Evolutionary conservation across 345 rosid species (phyloP).

Genomic region (Noccaea bulbosa): DNA sequence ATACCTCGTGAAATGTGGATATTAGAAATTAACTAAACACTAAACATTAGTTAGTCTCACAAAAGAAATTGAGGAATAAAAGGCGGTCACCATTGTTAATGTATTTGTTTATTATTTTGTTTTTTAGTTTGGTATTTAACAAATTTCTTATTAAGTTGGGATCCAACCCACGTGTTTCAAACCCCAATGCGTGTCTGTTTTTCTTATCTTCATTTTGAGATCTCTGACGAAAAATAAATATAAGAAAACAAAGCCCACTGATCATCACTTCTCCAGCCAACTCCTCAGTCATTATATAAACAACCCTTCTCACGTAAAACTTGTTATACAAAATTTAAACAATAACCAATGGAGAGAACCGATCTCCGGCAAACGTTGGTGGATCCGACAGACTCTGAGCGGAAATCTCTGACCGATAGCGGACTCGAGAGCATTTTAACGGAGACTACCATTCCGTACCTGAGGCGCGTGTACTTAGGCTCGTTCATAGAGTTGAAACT

Average conservation of each 20-base stretch:
- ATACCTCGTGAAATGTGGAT: too few relatives aligned
- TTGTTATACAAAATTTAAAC: neutral
- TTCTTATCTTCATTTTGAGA: too few relatives aligned
- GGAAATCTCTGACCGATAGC: constrained; percentile 5
- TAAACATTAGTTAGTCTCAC: too few relatives aligned
- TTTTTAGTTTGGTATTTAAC: too few relatives aligned
- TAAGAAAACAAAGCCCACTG: neutral
- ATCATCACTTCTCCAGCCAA: neutral
- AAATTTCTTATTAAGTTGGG: too few relatives aligned
- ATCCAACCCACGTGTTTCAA: too few relatives aligned
- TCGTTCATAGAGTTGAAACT: constrained; percentile 53
- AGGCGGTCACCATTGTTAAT: too few relatives aligned
- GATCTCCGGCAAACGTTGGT: constrained; percentile 31
- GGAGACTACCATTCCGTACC: constrained; percentile 36
- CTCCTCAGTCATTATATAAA: neutral
- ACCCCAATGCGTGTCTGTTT: too few relatives aligned
- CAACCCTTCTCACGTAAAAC: neutral
- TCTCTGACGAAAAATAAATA: too few relatives aligned
- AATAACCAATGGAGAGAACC: constrained; percentile 5
- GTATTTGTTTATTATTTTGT: too few relatives aligned
- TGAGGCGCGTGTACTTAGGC: constrained; percentile 47
- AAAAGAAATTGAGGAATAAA: too few relatives aligned
- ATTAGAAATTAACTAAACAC: too few relatives aligned
- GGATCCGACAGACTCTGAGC: constrained; percentile 3
- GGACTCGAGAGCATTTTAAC: constrained; percentile 55